Evolutionary conservation across 345 rosid species (phyloP).

Genomic region (Populus pruinosa): DNA sequence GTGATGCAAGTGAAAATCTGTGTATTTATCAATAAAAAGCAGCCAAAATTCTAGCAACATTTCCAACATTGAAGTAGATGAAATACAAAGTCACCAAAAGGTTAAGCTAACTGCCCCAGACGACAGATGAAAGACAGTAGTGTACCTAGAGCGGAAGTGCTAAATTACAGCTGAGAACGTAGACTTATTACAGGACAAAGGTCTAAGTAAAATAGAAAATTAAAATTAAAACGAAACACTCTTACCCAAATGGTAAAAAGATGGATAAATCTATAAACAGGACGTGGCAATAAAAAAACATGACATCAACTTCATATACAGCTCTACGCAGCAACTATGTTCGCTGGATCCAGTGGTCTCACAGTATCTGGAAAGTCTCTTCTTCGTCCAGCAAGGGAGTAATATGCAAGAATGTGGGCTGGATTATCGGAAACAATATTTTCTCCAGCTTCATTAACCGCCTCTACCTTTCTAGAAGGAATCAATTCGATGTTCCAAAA

Average conservation of each 20-base stretch:
- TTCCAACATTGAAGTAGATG: background rate
- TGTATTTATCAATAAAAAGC: background rate
- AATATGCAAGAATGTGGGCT: constrained; percentile 86
- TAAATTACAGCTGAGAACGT: constrained; percentile 23
- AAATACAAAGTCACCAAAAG: constrained; percentile 3
- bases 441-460: constrained; percentile 31
- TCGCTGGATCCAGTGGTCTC: constrained; percentile 39
- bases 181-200: constrained; percentile 32
- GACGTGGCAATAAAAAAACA: constrained; percentile 4
- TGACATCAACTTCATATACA: constrained; percentile 33
- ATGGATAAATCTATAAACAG: constrained; percentile 28
- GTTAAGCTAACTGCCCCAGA: background rate
- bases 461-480: constrained; percentile 43
- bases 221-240: constrained; percentile 19
- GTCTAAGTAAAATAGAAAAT: constrained; percentile 14
- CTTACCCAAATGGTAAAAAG: constrained; percentile 11
- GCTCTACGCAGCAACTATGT: constrained; percentile 22
- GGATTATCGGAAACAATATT: constrained; percentile 49
- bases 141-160: constrained; percentile 12
- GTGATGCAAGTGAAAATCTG: background rate
- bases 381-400: constrained; percentile 89
- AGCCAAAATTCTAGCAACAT: background rate
- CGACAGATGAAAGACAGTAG: constrained; percentile 1
- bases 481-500: constrained; percentile 94
- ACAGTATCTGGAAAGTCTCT: constrained; percentile 75